phyloP scores from a whole-genome alignment of 495 filamentous ascomycete genomes.

The Glonium stellatum region DNA sequence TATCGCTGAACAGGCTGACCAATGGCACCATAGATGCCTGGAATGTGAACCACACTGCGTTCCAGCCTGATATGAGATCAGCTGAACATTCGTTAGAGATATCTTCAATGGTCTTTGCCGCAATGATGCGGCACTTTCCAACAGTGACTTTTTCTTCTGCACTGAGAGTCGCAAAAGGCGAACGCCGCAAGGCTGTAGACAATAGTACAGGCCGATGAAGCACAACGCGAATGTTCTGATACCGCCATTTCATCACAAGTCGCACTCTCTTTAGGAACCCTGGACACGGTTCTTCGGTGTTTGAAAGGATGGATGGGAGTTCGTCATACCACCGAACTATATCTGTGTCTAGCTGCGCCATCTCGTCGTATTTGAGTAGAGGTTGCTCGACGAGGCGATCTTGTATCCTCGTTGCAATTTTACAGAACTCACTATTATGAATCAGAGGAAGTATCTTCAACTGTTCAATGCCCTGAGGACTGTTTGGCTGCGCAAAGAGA shows the following conservation, averaged over 20 bases:
- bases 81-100: slow-evolving; percentile 59
- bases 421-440: slow-evolving; percentile 74
- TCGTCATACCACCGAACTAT: slow-evolving; percentile 65
- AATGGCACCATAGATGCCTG: slow-evolving; percentile 74
- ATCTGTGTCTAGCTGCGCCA: slow-evolving; percentile 57
- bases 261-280: slow-evolving; percentile 62
- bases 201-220: slow-evolving; percentile 71
- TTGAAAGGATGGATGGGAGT: slow-evolving; percentile 57
- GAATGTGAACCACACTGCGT: slow-evolving; percentile 76
- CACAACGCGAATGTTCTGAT: slow-evolving; percentile 70
- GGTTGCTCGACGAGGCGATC: slow-evolving; percentile 66
- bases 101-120: slow-evolving; percentile 63
- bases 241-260: slow-evolving; percentile 77
- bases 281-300: slow-evolving; percentile 59
- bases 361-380: slow-evolving; percentile 57
- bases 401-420: slow-evolving; percentile 70
- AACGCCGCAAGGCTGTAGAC: slow-evolving; percentile 60
- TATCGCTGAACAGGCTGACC: slow-evolving; percentile 48
- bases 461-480: slow-evolving; percentile 39
- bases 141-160: slow-evolving; percentile 66
- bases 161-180: slow-evolving; percentile 48
- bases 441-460: slow-evolving; percentile 63
- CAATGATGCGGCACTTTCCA: slow-evolving; percentile 60
- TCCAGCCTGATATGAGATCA: slow-evolving; percentile 75
- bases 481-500: slow-evolving; percentile 9